Conservation (phyloP, 805 yeast genomes). For the Suhomyces kilbournensis region DNA sequence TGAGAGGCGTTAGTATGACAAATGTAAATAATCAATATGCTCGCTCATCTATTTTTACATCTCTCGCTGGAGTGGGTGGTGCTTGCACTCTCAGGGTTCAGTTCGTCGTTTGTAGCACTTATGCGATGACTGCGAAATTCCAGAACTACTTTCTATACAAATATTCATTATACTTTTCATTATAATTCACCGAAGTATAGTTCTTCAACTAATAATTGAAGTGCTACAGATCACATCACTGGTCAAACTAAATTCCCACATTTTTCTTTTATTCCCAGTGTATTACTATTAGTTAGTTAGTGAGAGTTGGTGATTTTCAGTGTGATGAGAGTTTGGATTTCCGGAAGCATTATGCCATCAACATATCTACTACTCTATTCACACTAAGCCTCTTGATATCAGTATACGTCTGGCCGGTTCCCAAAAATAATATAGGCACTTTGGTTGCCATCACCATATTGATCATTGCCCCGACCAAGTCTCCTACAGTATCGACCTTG, state of each 20-base stretch:
- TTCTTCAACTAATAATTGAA: not conserved
- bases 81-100: not conserved
- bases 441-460: conserved; percentile 96
- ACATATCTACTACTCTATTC: conserved; percentile 84
- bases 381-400: conserved; percentile 88
- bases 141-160: not conserved
- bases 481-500: conserved; percentile 97
- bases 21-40: too few relatives aligned
- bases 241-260: too few relatives aligned
- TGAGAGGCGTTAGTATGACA: not conserved
- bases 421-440: conserved; percentile 92
- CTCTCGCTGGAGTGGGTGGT: not conserved
- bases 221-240: not conserved
- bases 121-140: not conserved
- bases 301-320: too few relatives aligned
- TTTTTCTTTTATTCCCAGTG: too few relatives aligned
- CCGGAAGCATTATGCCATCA: conserved; percentile 69
- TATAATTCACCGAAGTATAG: too few relatives aligned
- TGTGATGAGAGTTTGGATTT: too few relatives aligned
- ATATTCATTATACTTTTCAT: too few relatives aligned
- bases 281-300: too few relatives aligned
- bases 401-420: conserved; percentile 95
- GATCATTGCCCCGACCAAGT: conserved; percentile 92
- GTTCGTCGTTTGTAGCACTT: not conserved
- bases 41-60: not conserved